A percentile compares a stretch with the other conserved stretches of the same genome.
Conservation (phyloP, 2,329 filamentous ascomycete genomes). For the Chrysoporthe deuterocubensis region DNA sequence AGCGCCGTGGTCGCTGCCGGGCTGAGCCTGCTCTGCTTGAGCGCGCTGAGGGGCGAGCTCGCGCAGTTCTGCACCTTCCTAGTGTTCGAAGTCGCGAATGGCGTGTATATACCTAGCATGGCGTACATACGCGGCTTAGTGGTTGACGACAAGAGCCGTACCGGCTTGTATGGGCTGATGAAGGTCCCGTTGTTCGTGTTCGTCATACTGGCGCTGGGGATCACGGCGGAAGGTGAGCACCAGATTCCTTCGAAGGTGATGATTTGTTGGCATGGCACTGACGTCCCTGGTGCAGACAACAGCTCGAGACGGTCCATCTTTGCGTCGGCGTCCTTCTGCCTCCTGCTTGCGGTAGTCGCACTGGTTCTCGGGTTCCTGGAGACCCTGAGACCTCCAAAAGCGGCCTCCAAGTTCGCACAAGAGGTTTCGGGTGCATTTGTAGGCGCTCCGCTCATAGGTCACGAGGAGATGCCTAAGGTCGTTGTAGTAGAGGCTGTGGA, state of each 20-base stretch:
- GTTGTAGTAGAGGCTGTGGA: background rate
- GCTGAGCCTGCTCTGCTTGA: constrained; percentile 32
- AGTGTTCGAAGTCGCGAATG: constrained; percentile 40
- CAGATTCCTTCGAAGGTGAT: background rate
- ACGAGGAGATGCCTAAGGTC: background rate
- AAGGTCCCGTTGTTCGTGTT: constrained; percentile 32
- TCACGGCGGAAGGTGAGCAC: constrained; percentile 28
- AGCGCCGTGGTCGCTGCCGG: constrained; percentile 33
- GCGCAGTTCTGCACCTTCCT: constrained; percentile 36
- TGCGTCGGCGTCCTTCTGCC: constrained; percentile 22
- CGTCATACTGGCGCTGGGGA: constrained; percentile 28
- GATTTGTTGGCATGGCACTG: background rate
- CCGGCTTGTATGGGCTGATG: constrained; percentile 37
- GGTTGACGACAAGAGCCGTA: constrained; percentile 36
- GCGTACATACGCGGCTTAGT: constrained; percentile 38
- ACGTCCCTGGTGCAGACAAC: constrained; percentile 12
- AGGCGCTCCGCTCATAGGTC: background rate
- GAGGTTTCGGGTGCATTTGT: background rate
- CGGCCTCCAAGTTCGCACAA: background rate
- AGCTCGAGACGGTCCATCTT: constrained; percentile 22
- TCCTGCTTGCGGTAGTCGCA: constrained; percentile 16
- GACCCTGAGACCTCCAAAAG: background rate
- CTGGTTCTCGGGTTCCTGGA: constrained; percentile 19
- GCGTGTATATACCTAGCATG: constrained; percentile 40
- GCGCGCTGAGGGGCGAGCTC: constrained; percentile 32